Base-by-base conservation (phyloP, 768 basidiomycete genomes). In the Pisolithus tinctorius region DNA sequence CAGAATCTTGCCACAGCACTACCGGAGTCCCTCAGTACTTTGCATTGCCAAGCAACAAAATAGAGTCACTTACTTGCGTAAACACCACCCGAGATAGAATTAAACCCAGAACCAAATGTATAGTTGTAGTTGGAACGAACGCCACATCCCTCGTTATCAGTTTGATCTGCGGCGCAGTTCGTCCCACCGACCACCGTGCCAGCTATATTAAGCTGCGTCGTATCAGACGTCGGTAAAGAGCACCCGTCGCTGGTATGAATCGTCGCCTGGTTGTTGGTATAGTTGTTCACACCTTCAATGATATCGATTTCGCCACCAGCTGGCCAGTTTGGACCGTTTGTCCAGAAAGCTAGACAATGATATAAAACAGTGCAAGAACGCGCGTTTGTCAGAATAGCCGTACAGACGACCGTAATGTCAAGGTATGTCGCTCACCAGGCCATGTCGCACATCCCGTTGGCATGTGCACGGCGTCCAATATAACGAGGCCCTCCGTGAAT, bases 391-490 rank as follows among this genome's bases (percentile, higher is more conserved):
- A 45, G 26, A 16, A 16, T 10, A 16, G 29, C 9, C 26, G 14
- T 16, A 29, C 27, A 45, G 38, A 46, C 41, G 1, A 38, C 41
- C 20, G 4, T 34, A 9, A 47, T 17, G 20, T 38, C 40, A 20
- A 23, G 27, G 47, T 48, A 17, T 34, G 29, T 14, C 23, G 59
- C 58, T 38, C 52, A 72, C 72, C 75, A 52, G 88, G 89, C 91
- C 90, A 93, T 25, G 83, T 84, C 36, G 84, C 92, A 67, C 92
- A 94, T 13, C 92, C 93, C 0, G 83, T 83, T 7, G 92, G 92
- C 85, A 93, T 91, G 64, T 95, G 92, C 25, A 82, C 75, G 25
- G 89, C 79, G 67, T 94, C 91, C 75, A 93, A 76, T 43, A 93
- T 73, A 55, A 93, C 74, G 34, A 96, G 73, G 36, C 78, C 84